A percentile compares a stretch with the other conserved stretches of the same genome.
Evolutionary conservation across 805 yeast genomes (phyloP).

Genomic region (Kuraishia molischiana): DNA sequence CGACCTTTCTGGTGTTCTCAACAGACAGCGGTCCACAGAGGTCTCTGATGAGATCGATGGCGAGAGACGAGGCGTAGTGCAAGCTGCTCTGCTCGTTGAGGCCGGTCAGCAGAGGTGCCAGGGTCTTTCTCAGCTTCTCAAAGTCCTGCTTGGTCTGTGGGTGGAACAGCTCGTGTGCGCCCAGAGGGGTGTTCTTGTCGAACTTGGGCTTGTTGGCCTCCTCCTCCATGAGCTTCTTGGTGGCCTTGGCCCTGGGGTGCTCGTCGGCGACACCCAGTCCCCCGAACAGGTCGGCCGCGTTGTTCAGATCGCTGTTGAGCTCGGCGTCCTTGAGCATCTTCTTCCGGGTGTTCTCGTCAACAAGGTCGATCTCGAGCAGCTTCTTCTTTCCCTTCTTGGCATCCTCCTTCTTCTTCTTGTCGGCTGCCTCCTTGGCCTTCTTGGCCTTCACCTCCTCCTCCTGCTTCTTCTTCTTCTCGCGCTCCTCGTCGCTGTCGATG

Average conservation of each 20-base stretch:
- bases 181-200: constrained; percentile 56
- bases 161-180: constrained; percentile 72
- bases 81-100: constrained; percentile 53
- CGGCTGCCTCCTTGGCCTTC: constrained; percentile 33
- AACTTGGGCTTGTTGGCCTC: constrained; percentile 26
- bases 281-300: constrained; percentile 88
- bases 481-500: constrained; percentile 62
- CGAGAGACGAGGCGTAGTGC: constrained; percentile 65
- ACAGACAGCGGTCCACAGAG: constrained; percentile 69
- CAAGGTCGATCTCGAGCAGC: constrained; percentile 49
- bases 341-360: constrained; percentile 66
- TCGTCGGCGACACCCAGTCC: constrained; percentile 50
- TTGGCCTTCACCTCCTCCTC: constrained; percentile 29
- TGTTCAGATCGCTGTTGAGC: constrained; percentile 75
- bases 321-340: constrained; percentile 76
- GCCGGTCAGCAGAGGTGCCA: constrained; percentile 49
- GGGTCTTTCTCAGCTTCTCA: constrained; percentile 65
- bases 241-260: constrained; percentile 44
- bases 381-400: constrained; percentile 30
- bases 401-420: constrained; percentile 20
- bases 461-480: constrained; percentile 23
- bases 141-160: constrained; percentile 75
- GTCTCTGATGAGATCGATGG: constrained; percentile 81
- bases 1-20: constrained; percentile 78
- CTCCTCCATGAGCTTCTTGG: constrained; percentile 30